A percentile compares a stretch with the other conserved stretches of the same genome.
These are phyloP conservation scores for Peterozyma toletana DNA, from an alignment of 805 yeast genomes.

Conservation along the genomic window DNA sequence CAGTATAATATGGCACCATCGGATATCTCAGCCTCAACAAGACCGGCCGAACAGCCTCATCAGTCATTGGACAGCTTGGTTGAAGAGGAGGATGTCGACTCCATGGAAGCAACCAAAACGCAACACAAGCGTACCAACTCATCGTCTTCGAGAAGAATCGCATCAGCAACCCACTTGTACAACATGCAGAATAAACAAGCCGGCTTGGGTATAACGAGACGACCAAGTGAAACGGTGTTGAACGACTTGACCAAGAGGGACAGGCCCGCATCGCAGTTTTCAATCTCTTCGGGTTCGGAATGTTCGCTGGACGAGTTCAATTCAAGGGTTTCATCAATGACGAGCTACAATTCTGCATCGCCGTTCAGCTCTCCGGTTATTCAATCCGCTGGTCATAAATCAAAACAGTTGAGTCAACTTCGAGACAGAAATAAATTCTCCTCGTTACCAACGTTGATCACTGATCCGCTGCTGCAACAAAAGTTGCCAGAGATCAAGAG, in stretches of 20 bases:
- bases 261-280: conserved; percentile 5
- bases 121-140: no score
- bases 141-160: no score
- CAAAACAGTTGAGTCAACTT: background rate
- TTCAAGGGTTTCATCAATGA: conserved; percentile 7
- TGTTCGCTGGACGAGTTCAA: conserved; percentile 5
- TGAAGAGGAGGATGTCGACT: no score
- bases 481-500: background rate
- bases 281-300: conserved; percentile 2
- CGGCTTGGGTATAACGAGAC: conserved; percentile 18
- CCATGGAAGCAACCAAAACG: no score
- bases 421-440: conserved; percentile 1
- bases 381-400: background rate
- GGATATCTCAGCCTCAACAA: no score
- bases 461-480: background rate
- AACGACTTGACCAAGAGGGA: conserved; percentile 4
- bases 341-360: conserved; percentile 4
- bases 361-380: conserved; percentile 2
- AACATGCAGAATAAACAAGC: background rate
- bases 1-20: no score
- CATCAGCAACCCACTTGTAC: no score
- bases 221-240: conserved; percentile 20
- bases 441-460: background rate
- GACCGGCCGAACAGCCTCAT: no score
- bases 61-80: no score